Percentiles rank a stretch among this genome's conserved stretches.
phyloP scores from a whole-genome alignment of 257 asterid species.

The Thymus mandschuricus region DNA sequence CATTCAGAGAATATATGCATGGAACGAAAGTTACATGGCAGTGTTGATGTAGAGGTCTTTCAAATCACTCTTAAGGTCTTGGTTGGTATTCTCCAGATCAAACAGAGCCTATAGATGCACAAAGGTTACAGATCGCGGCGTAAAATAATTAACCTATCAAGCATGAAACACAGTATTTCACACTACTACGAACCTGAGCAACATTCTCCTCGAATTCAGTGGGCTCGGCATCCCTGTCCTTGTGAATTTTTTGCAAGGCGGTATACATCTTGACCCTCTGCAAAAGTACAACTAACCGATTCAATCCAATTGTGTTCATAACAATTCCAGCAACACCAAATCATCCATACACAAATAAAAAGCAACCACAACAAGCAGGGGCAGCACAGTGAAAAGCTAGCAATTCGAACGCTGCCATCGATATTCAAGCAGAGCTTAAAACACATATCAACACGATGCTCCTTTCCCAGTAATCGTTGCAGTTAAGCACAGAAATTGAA shows the following conservation, averaged over 20 bases:
- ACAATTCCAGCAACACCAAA: neutral
- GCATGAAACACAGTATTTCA: neutral
- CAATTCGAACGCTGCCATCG: neutral
- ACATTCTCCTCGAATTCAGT: slow-evolving; percentile 83
- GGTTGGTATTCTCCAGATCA: slow-evolving; percentile 86
- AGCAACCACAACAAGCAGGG: too few species aligned
- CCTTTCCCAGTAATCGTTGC: too few species aligned
- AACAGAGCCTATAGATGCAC: slow-evolving; percentile 62
- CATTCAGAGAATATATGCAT: neutral
- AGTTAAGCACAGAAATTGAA: too few species aligned
- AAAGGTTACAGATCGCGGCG: neutral
- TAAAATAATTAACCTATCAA: neutral
- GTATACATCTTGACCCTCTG: slow-evolving; percentile 71
- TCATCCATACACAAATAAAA: neutral
- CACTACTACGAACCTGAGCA: slow-evolving; percentile 63
- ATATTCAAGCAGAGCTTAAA: neutral
- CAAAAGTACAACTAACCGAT: neutral
- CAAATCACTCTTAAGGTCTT: slow-evolving; percentile 82
- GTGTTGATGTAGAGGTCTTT: slow-evolving; percentile 86
- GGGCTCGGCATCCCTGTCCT: slow-evolving; percentile 83
- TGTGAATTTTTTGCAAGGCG: slow-evolving; percentile 66
- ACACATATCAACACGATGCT: too few species aligned
- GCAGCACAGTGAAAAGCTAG: neutral
- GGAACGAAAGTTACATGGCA: slow-evolving; percentile 56
- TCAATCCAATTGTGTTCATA: neutral